phyloP scores from a whole-genome alignment of 2,329 filamentous ascomycete species.

The Venturia carpophila region DNA sequence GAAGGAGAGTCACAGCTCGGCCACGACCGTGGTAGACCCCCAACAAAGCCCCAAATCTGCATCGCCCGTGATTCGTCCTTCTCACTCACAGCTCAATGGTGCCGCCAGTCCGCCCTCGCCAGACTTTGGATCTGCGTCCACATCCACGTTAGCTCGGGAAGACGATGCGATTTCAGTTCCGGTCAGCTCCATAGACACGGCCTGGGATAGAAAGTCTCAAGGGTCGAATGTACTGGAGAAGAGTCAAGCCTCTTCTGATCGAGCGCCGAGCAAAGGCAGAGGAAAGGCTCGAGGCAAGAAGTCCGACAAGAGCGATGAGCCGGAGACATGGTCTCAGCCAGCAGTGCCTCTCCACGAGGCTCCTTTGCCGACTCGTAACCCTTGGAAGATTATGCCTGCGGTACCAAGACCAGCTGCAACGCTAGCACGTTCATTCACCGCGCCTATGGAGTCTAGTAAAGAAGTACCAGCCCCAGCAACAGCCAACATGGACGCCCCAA shows the following conservation, averaged over 20 bases:
- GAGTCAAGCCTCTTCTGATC: constrained; percentile 28
- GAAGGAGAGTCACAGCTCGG: constrained; percentile 21
- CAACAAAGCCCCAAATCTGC: constrained; percentile 19
- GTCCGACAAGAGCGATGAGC: constrained; percentile 46
- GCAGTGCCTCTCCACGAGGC: constrained; percentile 43
- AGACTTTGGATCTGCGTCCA: constrained; percentile 46
- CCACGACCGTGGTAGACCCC: constrained; percentile 26
- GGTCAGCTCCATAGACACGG: constrained; percentile 57
- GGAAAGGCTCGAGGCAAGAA: constrained; percentile 33
- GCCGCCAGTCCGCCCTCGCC: constrained; percentile 41
- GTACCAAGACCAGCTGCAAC: constrained; percentile 45
- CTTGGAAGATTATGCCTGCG: constrained; percentile 45
- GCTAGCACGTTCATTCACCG: background rate
- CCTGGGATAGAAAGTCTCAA: constrained; percentile 60
- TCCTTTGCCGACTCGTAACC: constrained; percentile 73
- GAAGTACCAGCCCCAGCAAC: background rate
- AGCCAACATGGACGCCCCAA: background rate
- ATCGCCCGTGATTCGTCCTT: background rate
- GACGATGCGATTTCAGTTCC: constrained; percentile 54
- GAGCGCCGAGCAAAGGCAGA: constrained; percentile 31
- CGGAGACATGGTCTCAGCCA: constrained; percentile 4
- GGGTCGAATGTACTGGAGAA: constrained; percentile 59
- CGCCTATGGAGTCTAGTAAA: background rate
- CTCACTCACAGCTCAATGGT: constrained; percentile 20
- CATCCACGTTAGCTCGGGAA: constrained; percentile 48